Conservation (phyloP, 805 yeast species). For the Candida cerambycidarum region DNA sequence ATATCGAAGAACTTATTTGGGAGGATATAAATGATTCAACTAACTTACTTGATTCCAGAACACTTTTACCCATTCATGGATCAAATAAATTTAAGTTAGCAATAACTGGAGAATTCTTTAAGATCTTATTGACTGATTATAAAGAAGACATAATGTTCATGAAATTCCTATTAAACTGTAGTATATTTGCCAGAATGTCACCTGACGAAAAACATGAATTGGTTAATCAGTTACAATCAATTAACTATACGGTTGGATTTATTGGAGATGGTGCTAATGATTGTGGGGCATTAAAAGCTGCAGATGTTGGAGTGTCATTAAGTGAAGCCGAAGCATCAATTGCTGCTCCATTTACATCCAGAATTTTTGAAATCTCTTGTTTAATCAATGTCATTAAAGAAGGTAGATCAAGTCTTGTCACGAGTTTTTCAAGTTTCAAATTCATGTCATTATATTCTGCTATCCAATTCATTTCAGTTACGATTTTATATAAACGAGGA, state of each 20-base stretch:
- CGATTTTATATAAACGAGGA: constrained; percentile 82
- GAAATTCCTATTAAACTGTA: constrained; percentile 65
- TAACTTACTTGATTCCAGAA: constrained; percentile 58
- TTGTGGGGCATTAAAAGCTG: constrained; percentile 97
- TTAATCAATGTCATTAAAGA: constrained; percentile 88
- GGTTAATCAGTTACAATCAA: constrained; percentile 76
- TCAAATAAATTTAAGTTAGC: constrained; percentile 62
- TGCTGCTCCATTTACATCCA: constrained; percentile 96
- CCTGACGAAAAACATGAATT: constrained; percentile 98
- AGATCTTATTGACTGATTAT: constrained; percentile 63
- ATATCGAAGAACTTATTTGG: constrained; percentile 54
- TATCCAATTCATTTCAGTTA: constrained; percentile 87
- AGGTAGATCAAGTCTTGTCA: constrained; percentile 92
- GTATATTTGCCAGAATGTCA: constrained; percentile 94
- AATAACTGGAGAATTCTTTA: constrained; percentile 89
- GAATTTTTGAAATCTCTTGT: constrained; percentile 87
- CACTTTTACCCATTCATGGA: constrained; percentile 50
- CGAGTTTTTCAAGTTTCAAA: constrained; percentile 95
- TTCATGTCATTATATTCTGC: constrained; percentile 97
- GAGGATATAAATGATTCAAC: constrained; percentile 63
- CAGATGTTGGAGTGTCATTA: constrained; percentile 93
- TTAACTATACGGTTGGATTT: constrained; percentile 93
- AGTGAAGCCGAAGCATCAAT: constrained; percentile 98
- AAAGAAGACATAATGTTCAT: constrained; percentile 42
- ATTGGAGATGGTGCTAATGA: constrained; percentile 99